phyloP scores from a whole-genome alignment of 2,329 filamentous ascomycete genomes.

The Akanthomyces uredinophilus region DNA sequence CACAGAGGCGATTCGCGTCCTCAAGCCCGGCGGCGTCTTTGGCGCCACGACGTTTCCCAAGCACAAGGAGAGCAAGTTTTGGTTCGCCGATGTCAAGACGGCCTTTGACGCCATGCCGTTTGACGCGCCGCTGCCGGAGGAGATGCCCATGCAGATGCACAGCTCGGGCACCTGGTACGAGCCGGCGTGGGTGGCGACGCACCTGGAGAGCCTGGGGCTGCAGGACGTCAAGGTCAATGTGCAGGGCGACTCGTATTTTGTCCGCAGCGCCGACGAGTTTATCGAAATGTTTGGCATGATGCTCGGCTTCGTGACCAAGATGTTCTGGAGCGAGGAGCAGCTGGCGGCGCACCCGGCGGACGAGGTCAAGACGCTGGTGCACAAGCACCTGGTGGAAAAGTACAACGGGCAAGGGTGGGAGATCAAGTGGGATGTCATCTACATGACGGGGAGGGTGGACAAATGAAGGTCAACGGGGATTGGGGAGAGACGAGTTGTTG shows the following conservation, averaged over 20 bases:
- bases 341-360: constrained; percentile 32
- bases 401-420: constrained; percentile 32
- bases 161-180: constrained; percentile 35
- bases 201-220: constrained; percentile 34
- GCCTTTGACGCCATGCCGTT: constrained; percentile 39
- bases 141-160: constrained; percentile 36
- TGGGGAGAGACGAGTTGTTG: background rate
- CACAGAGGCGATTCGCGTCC: constrained; percentile 33
- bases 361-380: constrained; percentile 33
- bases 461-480: background rate
- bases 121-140: constrained; percentile 30
- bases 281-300: constrained; percentile 33
- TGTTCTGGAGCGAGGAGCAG: constrained; percentile 37
- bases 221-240: constrained; percentile 32
- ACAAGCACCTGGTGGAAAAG: constrained; percentile 35
- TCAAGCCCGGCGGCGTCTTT: constrained; percentile 35
- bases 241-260: constrained; percentile 22
- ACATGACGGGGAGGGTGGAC: constrained; percentile 20
- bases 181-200: constrained; percentile 32
- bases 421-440: constrained; percentile 27
- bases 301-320: constrained; percentile 32
- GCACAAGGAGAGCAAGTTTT: constrained; percentile 27
- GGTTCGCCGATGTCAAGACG: constrained; percentile 32
- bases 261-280: constrained; percentile 33
- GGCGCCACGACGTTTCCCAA: constrained; percentile 34